Percentiles rank a stretch among this genome's conserved stretches.
These are phyloP conservation scores for Cyclotella baltica DNA, from an alignment of 108 stramenopile species.

Conservation along the genomic window DNA sequence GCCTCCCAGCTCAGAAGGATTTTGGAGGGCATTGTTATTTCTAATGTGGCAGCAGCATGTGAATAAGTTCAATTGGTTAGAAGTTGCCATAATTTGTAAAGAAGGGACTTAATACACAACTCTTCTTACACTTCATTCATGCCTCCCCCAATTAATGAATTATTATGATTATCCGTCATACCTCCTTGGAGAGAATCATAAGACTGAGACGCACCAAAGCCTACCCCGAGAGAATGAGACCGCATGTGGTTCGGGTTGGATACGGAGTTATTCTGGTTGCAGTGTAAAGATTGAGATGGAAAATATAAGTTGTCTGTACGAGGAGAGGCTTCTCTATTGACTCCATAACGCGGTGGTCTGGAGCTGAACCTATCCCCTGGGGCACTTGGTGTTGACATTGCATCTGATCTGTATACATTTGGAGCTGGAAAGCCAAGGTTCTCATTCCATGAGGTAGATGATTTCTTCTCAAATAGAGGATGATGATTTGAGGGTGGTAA, in stretches of 20 bases:
- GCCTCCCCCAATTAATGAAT: slow-evolving; percentile 31
- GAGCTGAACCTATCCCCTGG: slow-evolving; percentile 45
- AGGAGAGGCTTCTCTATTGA: slow-evolving; percentile 30
- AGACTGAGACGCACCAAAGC: slow-evolving; percentile 13
- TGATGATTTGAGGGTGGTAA: slow-evolving; percentile 34
- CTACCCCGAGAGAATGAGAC: slow-evolving; percentile 28
- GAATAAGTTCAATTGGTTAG: background rate
- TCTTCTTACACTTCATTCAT: slow-evolving; percentile 31
- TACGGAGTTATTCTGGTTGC: slow-evolving; percentile 9
- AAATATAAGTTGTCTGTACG: slow-evolving; percentile 40
- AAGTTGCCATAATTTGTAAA: background rate
- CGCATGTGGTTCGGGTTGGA: slow-evolving; percentile 15
- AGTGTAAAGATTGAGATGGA: slow-evolving; percentile 1
- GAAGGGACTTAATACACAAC: background rate
- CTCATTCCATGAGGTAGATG: slow-evolving; percentile 46
- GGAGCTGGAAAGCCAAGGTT: slow-evolving; percentile 31
- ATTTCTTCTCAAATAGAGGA: slow-evolving; percentile 37
- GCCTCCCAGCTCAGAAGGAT: slow-evolving; percentile 10
- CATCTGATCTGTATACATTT: slow-evolving; percentile 20
- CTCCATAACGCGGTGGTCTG: slow-evolving; percentile 50
- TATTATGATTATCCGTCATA: slow-evolving; percentile 17
- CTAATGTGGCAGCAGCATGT: background rate
- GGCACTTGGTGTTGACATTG: slow-evolving; percentile 21
- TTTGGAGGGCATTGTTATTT: slow-evolving; percentile 3
- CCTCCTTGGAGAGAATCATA: slow-evolving; percentile 30